Conservation (phyloP, 176 grass and related monocot genomes). For the Oryza brachyantha region DNA sequence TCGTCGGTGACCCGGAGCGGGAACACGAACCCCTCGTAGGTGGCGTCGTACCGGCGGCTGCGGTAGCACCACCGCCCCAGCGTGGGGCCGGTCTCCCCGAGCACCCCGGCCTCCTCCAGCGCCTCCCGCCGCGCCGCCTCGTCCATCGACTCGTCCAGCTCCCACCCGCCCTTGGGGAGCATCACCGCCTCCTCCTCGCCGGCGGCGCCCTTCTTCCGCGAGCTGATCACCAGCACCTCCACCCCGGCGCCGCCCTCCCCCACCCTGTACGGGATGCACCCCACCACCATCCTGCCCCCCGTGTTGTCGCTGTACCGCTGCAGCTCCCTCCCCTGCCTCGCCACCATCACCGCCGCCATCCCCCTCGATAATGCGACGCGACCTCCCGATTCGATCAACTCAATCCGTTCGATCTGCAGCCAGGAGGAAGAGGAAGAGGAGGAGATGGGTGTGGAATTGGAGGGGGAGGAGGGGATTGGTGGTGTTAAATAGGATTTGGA, state of each 20-base stretch:
- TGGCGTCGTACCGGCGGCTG: slow-evolving; percentile 48
- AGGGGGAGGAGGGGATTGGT: not conserved
- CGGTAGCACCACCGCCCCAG: slow-evolving; percentile 56
- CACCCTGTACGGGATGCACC: slow-evolving; percentile 60
- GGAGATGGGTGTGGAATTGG: not conserved
- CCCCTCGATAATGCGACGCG: too few relatives aligned
- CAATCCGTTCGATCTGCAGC: too few relatives aligned
- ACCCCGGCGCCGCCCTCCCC: not conserved
- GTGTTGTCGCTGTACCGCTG: slow-evolving; percentile 61
- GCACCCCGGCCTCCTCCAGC: slow-evolving; percentile 64
- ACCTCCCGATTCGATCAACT: too few relatives aligned
- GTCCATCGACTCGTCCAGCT: slow-evolving; percentile 63
- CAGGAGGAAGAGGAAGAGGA: not conserved
- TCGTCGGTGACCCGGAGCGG: slow-evolving; percentile 53
- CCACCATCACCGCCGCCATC: slow-evolving; percentile 57
- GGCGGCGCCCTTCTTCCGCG: slow-evolving; percentile 47
- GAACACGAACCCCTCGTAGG: slow-evolving; percentile 54
- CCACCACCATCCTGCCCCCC: slow-evolving; percentile 59
- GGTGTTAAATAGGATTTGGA: slow-evolving; percentile 1
- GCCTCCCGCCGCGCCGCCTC: slow-evolving; percentile 61
- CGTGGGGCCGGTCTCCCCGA: slow-evolving; percentile 19
- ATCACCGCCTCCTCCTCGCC: slow-evolving; percentile 35
- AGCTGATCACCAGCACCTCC: slow-evolving; percentile 68
- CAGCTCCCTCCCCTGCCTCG: slow-evolving; percentile 60
- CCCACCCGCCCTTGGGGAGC: slow-evolving; percentile 81